Percentiles rank a stretch among this genome's conserved stretches.
phyloP scores from a whole-genome alignment of 192 early-diverging fungal genomes.

The Dispira simplex region DNA sequence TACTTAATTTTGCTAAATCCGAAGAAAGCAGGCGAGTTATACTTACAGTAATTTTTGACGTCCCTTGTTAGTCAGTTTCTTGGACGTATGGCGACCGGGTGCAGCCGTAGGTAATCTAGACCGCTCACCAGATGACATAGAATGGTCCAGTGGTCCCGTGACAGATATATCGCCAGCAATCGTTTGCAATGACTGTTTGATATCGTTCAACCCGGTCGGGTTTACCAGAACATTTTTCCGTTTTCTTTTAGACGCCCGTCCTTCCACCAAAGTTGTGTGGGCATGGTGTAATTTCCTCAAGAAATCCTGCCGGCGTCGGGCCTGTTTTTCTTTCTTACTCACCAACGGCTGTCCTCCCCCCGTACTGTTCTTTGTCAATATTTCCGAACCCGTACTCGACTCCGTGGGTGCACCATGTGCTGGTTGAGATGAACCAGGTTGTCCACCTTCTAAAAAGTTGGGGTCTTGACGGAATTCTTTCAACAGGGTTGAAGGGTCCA shows the following conservation, averaged over 20 bases:
- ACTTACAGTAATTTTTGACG: slow-evolving; percentile 7
- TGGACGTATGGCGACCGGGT: background rate
- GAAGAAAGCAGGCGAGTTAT: background rate
- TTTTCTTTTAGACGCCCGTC: background rate
- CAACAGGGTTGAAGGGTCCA: background rate
- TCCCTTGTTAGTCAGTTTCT: slow-evolving; percentile 1
- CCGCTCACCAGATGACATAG: background rate
- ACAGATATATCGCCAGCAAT: too few relatives aligned
- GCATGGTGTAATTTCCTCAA: too few relatives aligned
- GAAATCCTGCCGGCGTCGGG: background rate
- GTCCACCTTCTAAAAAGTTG: background rate
- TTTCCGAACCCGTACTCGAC: background rate
- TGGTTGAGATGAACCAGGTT: background rate
- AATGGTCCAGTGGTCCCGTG: background rate
- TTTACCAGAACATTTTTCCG: background rate
- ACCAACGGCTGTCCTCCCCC: background rate
- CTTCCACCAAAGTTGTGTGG: too few relatives aligned
- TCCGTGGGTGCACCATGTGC: background rate
- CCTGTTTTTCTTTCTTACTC: background rate
- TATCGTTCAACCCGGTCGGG: background rate
- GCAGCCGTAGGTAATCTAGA: background rate
- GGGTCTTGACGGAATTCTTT: background rate
- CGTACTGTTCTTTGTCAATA: background rate
- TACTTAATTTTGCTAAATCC: background rate
- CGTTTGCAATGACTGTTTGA: background rate